Conservation (phyloP, 352 stramenopile species). For the Globisporangium nodosum region DNA sequence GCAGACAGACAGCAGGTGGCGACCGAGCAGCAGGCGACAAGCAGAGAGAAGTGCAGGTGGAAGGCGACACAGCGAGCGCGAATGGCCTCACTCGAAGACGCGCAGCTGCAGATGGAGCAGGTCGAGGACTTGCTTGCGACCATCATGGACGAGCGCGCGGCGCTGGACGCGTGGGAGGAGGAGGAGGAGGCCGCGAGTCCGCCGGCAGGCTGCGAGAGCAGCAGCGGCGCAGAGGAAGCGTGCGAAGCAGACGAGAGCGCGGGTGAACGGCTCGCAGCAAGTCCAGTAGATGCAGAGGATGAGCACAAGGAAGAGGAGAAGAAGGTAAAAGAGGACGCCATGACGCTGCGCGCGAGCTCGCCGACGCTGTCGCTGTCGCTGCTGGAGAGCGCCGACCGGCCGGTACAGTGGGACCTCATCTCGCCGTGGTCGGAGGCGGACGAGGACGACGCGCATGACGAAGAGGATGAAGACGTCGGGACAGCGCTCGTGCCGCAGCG, state of each 20-base stretch:
- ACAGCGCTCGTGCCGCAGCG: neutral
- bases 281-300: neutral
- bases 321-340: neutral
- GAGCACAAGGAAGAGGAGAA: neutral
- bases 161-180: neutral
- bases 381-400: neutral
- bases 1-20: too few relatives aligned
- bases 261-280: neutral
- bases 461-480: neutral
- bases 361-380: neutral
- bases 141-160: constrained; percentile 13
- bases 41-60: neutral
- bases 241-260: neutral
- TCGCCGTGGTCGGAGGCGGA: constrained; percentile 40
- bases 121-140: constrained; percentile 12
- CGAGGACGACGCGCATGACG: constrained; percentile 1
- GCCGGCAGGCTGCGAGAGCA: neutral
- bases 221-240: neutral
- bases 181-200: neutral
- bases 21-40: neutral
- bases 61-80: neutral
- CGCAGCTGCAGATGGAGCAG: constrained; percentile 13
- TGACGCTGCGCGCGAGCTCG: neutral
- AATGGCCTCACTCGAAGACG: neutral
- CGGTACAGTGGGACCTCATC: constrained; percentile 36